Conservation (phyloP, 129 eudicot species). For the Smallanthus sonchifolius region DNA sequence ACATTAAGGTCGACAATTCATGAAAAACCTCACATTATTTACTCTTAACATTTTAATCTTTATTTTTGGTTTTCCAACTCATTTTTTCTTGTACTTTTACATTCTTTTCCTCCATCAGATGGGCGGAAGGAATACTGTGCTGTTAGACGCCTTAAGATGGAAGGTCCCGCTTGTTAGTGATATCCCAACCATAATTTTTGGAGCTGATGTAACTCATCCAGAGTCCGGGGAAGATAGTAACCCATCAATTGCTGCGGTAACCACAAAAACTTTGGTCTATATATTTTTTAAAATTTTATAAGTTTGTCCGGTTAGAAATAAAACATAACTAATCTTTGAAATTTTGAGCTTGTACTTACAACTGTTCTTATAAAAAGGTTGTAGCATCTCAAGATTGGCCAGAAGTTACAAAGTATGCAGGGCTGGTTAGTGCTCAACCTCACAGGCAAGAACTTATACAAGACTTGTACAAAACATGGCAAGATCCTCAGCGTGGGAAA, state of each 20-base stretch:
- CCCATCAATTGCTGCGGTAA: conserved; percentile 84
- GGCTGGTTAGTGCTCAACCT: conserved; percentile 85
- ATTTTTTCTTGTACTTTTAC: not conserved
- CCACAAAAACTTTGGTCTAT: conserved; percentile 1
- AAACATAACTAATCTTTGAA: not conserved
- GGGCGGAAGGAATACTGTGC: conserved; percentile 85
- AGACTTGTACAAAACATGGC: conserved; percentile 81
- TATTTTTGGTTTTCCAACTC: not conserved
- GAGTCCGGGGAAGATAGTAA: conserved; percentile 71
- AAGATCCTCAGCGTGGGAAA: conserved; percentile 72
- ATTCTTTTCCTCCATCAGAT: conserved; percentile 27
- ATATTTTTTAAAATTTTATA: not conserved
- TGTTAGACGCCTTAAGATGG: conserved; percentile 73
- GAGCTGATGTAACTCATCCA: conserved; percentile 84
- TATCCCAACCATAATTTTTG: conserved; percentile 73
- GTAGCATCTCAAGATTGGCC: conserved; percentile 99
- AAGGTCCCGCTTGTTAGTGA: conserved; percentile 74
- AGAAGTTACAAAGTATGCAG: conserved; percentile 84
- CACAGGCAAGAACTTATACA: conserved; percentile 93
- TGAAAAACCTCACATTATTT: not conserved
- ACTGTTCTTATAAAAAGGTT: conserved; percentile 41
- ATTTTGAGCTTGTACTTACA: not conserved
- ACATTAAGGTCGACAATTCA: conserved; percentile 49
- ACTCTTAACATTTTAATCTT: not conserved
- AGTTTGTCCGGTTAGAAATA: not conserved